Conservation (phyloP, 2,329 filamentous ascomycete genomes). For the Lojkania enalia region DNA sequence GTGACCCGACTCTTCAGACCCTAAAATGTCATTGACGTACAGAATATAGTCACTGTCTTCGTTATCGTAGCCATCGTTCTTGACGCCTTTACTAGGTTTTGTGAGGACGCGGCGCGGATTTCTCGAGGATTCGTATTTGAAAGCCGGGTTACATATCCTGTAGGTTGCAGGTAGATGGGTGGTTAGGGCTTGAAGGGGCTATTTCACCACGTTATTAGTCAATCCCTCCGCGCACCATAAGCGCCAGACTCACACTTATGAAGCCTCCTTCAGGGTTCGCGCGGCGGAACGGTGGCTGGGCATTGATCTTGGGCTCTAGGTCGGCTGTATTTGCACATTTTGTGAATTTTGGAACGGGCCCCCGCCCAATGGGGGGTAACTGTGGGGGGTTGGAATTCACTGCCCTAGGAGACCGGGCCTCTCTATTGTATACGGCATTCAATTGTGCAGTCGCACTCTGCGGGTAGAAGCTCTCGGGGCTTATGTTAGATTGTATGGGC, state of each 20-base stretch:
- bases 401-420: conserved; percentile 54
- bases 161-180: conserved; percentile 93
- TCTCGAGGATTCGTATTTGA: conserved; percentile 98
- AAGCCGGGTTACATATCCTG: conserved; percentile 94
- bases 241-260: conserved; percentile 73
- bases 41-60: conserved; percentile 99
- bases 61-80: conserved; percentile 99
- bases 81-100: conserved; percentile 96
- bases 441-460: conserved; percentile 70
- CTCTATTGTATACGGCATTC: conserved; percentile 65
- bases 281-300: conserved; percentile 86
- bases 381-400: conserved; percentile 53
- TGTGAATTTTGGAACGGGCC: conserved; percentile 84
- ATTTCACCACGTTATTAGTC: conserved; percentile 24
- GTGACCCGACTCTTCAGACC: conserved; percentile 96
- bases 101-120: conserved; percentile 95
- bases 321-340: conserved; percentile 74
- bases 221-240: conserved; percentile 15
- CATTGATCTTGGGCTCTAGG: conserved; percentile 78
- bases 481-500: conserved; percentile 71
- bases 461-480: conserved; percentile 71
- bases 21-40: conserved; percentile 97
- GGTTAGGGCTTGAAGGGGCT: conserved; percentile 95
- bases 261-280: conserved; percentile 97
- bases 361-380: conserved; percentile 53